Percentiles rank a stretch among this genome's conserved stretches.
These are phyloP conservation scores for Capsicum rhomboideum DNA, from an alignment of 257 asterid genomes.

Conservation along the genomic window DNA sequence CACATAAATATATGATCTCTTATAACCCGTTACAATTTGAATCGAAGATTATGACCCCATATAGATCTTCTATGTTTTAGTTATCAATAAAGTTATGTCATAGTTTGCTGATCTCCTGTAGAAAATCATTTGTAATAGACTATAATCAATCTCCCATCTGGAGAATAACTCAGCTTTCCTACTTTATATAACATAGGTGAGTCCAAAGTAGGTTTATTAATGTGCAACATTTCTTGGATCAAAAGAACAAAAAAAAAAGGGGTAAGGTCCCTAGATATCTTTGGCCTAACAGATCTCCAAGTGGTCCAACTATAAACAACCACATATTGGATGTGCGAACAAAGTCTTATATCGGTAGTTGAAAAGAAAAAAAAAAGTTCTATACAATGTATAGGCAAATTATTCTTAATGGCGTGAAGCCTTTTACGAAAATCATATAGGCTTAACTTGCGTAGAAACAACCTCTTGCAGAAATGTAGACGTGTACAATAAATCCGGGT, in stretches of 20 bases:
- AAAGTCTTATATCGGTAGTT: background rate
- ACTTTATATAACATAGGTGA: too few relatives aligned
- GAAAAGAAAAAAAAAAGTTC: background rate
- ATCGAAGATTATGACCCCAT: background rate
- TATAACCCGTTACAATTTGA: background rate
- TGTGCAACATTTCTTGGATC: too few relatives aligned
- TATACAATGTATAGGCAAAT: too few relatives aligned
- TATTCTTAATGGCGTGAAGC: too few relatives aligned
- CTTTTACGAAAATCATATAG: too few relatives aligned
- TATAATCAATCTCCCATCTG: too few relatives aligned
- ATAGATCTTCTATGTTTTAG: background rate
- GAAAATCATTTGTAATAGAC: background rate
- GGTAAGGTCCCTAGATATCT: background rate
- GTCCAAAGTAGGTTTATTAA: too few relatives aligned
- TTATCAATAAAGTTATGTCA: background rate
- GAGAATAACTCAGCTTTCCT: too few relatives aligned
- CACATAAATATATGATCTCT: background rate
- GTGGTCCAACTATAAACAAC: background rate
- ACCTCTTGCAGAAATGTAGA: too few relatives aligned
- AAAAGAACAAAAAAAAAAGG: background rate
- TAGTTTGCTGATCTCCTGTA: background rate
- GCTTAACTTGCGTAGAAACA: too few relatives aligned
- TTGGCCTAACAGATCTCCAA: background rate
- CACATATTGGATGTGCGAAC: rapidly evolving
- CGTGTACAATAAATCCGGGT: too few relatives aligned